Conservation (phyloP, 176 grass and related monocot species). For the Triticum dicoccoides region DNA sequence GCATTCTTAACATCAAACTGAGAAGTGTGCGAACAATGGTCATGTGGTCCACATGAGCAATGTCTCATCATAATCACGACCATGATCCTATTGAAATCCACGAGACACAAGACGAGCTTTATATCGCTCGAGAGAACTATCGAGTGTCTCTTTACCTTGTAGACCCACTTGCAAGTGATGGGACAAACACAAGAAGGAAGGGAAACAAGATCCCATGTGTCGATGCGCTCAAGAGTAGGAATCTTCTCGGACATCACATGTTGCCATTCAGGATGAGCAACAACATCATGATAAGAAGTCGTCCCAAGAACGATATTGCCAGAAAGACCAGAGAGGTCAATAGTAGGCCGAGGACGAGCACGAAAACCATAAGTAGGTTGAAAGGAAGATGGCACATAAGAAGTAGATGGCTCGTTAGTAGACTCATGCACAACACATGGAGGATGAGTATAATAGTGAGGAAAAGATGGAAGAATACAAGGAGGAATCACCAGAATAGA, state of each 20-base stretch:
- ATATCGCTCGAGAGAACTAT: neutral
- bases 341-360: no score
- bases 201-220: neutral
- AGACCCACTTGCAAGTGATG: neutral
- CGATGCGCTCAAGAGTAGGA: neutral
- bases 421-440: neutral
- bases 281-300: neutral
- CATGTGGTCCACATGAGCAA: neutral
- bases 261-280: neutral
- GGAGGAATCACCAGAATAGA: no score
- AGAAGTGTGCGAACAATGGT: neutral
- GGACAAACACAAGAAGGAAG: neutral
- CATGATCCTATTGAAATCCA: neutral
- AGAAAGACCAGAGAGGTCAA: neutral
- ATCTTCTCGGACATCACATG: neutral
- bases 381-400: neutral
- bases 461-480: no score
- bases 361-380: neutral
- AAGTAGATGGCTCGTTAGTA: neutral
- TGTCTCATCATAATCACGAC: neutral
- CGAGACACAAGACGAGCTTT: neutral
- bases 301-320: neutral
- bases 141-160: neutral
- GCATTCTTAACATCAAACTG: neutral
- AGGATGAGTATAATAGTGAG: neutral